phyloP scores from a whole-genome alignment of 805 yeast species.

The Torulaspora franciscae region DNA sequence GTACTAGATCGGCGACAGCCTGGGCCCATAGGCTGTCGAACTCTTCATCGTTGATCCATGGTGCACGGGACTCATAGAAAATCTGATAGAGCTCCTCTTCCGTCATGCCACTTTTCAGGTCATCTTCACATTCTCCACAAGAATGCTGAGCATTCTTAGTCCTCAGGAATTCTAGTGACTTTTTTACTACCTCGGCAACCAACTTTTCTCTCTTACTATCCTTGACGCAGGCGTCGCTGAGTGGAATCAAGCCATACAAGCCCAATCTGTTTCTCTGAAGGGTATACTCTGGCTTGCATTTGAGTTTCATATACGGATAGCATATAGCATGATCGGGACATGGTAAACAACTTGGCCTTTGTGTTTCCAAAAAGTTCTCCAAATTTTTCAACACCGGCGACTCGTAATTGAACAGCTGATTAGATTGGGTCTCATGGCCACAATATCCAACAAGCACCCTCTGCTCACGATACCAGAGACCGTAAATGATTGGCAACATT shows the following conservation, averaged over 20 bases:
- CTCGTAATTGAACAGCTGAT: not conserved
- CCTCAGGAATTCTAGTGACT: conserved; percentile 61
- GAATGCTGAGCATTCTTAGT: conserved; percentile 58
- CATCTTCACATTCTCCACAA: conserved; percentile 52
- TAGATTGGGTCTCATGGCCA: conserved; percentile 47
- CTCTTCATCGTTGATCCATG: conserved; percentile 47
- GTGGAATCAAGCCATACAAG: conserved; percentile 53
- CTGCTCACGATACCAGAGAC: conserved; percentile 62
- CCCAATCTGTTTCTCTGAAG: conserved; percentile 34
- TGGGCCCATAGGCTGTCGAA: conserved; percentile 64
- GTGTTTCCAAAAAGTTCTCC: conserved; percentile 44
- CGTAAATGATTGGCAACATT: conserved; percentile 39
- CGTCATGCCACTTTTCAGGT: conserved; percentile 47
- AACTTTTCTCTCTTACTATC: conserved; percentile 69
- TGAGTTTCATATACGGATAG: conserved; percentile 50
- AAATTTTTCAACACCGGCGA: conserved; percentile 16
- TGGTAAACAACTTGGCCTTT: conserved; percentile 60
- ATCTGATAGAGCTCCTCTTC: conserved; percentile 49
- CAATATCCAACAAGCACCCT: conserved; percentile 66
- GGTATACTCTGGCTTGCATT: conserved; percentile 67
- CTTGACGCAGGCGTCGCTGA: conserved; percentile 62
- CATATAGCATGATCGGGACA: conserved; percentile 86
- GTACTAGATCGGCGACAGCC: conserved; percentile 55
- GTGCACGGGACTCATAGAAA: conserved; percentile 38
- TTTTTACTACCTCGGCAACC: conserved; percentile 58